These are phyloP conservation scores for Podaxis rugospora DNA, from an alignment of 768 basidiomycete genomes.

Conservation along the genomic window DNA sequence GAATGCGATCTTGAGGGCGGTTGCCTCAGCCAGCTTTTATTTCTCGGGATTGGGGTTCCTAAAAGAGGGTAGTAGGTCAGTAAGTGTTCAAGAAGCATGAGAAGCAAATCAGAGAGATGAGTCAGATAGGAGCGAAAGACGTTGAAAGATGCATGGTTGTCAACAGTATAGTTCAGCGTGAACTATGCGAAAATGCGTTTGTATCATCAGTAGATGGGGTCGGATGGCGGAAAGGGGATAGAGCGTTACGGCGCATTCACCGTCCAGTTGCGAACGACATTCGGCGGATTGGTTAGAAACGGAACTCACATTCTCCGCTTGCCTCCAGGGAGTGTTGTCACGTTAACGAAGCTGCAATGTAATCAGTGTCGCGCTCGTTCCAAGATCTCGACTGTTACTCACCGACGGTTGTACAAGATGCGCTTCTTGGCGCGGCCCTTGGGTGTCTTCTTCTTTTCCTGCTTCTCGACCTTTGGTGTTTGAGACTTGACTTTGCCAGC, in stretches of 20 bases:
- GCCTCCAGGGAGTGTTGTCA: slow-evolving; percentile 84
- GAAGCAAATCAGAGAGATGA: slow-evolving; percentile 15
- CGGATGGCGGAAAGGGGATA: slow-evolving; percentile 1
- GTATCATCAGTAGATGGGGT: slow-evolving; percentile 47
- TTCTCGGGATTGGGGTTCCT: slow-evolving; percentile 70
- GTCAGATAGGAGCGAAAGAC: slow-evolving; percentile 99
- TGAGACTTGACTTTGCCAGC: slow-evolving; percentile 99
- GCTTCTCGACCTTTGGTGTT: slow-evolving; percentile 95
- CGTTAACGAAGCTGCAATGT: slow-evolving; percentile 78
- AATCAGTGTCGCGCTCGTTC: not conserved
- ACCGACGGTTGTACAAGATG: slow-evolving; percentile 90
- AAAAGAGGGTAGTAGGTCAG: slow-evolving; percentile 20
- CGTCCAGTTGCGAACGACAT: not conserved
- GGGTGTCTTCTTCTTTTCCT: slow-evolving; percentile 98
- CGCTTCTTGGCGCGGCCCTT: slow-evolving; percentile 99
- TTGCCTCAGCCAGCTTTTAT: slow-evolving; percentile 26
- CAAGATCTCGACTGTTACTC: slow-evolving; percentile 24
- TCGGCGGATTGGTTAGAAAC: slow-evolving; percentile 12
- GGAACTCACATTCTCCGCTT: slow-evolving; percentile 92
- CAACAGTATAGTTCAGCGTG: slow-evolving; percentile 91
- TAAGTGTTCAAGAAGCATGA: slow-evolving; percentile 12
- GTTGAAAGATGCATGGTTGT: slow-evolving; percentile 71
- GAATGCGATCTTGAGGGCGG: not conserved
- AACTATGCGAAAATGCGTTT: slow-evolving; percentile 77
- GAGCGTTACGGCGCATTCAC: not conserved